These are phyloP conservation scores for Boletellus sp. DNA, from an alignment of 1,284 basidiomycete genomes.

Conservation along the genomic window DNA sequence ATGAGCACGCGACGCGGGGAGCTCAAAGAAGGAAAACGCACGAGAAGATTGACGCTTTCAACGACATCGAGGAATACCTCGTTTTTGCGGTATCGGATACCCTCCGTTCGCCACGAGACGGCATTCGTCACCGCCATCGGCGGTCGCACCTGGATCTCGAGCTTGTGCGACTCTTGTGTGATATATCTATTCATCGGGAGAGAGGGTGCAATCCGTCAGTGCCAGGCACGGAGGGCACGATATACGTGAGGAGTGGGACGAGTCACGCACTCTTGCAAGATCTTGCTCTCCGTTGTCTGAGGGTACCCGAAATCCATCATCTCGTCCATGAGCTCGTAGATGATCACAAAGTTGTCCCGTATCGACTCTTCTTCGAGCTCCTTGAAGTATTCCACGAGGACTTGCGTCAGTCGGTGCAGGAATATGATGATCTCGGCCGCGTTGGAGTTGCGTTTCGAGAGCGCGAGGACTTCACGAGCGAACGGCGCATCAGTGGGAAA, in stretches of 20 bases:
- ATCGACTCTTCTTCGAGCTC: conserved; percentile 99
- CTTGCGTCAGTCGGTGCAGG: conserved; percentile 86
- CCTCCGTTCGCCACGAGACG: conserved; percentile 97
- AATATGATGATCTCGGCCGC: conserved; percentile 97
- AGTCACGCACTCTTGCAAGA: conserved; percentile 83
- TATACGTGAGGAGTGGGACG: not conserved
- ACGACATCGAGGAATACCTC: conserved; percentile 99
- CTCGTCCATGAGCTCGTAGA: conserved; percentile 96
- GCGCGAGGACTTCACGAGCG: conserved; percentile 71
- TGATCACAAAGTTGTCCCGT: conserved; percentile 97
- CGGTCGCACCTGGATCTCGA: conserved; percentile 93
- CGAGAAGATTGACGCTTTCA: conserved; percentile 95
- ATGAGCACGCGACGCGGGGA: not conserved
- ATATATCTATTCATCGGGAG: conserved; percentile 68
- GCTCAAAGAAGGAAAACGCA: conserved; percentile 36
- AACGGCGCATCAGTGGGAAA: not conserved
- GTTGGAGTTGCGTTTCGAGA: conserved; percentile 96
- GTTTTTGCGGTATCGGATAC: conserved; percentile 97
- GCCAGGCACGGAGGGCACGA: not conserved
- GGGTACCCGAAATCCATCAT: conserved; percentile 99
- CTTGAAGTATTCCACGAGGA: conserved; percentile 98
- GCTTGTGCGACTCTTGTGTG: conserved; percentile 98
- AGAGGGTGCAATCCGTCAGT: not conserved
- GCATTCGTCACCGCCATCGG: conserved; percentile 99
- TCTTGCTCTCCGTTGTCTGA: conserved; percentile 99